Evolutionary conservation across 768 basidiomycete species (phyloP).

Genomic region (Jaapia argillacea): DNA sequence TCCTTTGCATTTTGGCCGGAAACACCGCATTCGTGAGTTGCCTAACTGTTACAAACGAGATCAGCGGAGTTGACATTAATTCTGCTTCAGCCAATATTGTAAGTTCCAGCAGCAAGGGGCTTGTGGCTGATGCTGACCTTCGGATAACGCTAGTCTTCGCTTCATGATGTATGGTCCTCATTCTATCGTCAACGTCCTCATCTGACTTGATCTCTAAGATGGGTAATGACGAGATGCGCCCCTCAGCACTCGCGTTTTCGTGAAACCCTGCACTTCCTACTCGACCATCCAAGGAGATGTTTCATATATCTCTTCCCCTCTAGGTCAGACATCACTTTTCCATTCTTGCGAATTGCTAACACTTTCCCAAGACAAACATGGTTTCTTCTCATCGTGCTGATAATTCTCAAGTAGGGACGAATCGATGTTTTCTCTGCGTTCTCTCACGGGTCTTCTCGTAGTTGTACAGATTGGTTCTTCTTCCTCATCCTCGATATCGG

Average conservation of each 20-base stretch:
- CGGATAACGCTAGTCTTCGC: constrained; percentile 29
- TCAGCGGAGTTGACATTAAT: constrained; percentile 2
- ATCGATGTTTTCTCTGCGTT: constrained; percentile 3
- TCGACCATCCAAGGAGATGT: constrained; percentile 91
- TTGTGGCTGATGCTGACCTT: too few species aligned
- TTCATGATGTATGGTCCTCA: constrained; percentile 24
- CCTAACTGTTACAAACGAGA: not conserved
- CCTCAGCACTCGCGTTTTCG: constrained; percentile 46
- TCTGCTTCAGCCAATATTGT: constrained; percentile 73
- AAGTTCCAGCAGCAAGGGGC: too few species aligned
- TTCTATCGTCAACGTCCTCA: constrained; percentile 24
- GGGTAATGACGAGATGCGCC: constrained; percentile 56
- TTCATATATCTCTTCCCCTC: constrained; percentile 88
- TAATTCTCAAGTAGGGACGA: constrained; percentile 49
- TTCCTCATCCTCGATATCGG: constrained; percentile 87
- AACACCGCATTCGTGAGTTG: constrained; percentile 43
- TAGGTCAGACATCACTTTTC: too few species aligned
- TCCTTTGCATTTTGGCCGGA: constrained; percentile 40
- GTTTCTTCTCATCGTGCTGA: constrained; percentile 68
- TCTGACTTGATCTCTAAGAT: constrained; percentile 56
- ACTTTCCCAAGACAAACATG: constrained; percentile 82
- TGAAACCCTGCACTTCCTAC: constrained; percentile 83
- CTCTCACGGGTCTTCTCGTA: constrained; percentile 28
- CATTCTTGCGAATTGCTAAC: too few species aligned
- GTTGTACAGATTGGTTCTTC: constrained; percentile 78